Evolutionary conservation across 352 stramenopile genomes (phyloP), one percentile per base, ranked within the genome.

Genomic region (Globisporangium recalcitrans): DNA sequence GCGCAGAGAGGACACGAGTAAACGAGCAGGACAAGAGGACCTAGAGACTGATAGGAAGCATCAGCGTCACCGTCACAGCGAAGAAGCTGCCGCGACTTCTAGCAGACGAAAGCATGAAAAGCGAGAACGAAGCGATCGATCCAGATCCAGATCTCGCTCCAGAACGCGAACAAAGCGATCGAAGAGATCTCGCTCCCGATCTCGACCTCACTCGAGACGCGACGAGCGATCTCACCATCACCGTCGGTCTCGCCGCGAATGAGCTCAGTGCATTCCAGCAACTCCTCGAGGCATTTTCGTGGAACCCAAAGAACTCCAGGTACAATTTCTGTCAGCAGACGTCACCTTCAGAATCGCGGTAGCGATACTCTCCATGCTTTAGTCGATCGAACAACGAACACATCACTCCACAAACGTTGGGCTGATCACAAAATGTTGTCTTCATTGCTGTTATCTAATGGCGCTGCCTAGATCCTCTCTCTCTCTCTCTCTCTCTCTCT

Each of bases 171-270:
- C 49, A 31, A 55, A 55, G 27, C 49, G 27, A 31, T 8, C 19
- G 29, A 56, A 27, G 29, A 56, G 49, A n/a, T 56, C 49, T 38
- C 49, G 10, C 48, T 54, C 48, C 14, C 22, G 49, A 42, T 42
- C 49, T 19, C 26, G 49, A 42, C 42, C 49, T 29, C 49, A 13
- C 19, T 56, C 49, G 9, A 40, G 49, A 42, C 49, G 49, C 19
- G 8, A 42, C 1, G 27, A 14, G 1, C 27, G 34, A 31, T 56
- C 49, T 56, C 49, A 32, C 27, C 49, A 27, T 40, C 49, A 56
- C 16, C 7, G 29, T 8, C 27, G 49, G 11, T 42, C 49, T 56
- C 49, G n/a, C 22, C 49, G 27, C 16, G 49, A 42, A 16, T 27
- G 21, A 51, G 10, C n/a, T 13, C 19, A 16, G 16, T 7, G 22